A percentile compares a stretch with the other conserved stretches of the same genome.
These are phyloP conservation scores for Hypericum perforatum DNA, from an alignment of 345 rosid genomes.

Conservation along the genomic window DNA sequence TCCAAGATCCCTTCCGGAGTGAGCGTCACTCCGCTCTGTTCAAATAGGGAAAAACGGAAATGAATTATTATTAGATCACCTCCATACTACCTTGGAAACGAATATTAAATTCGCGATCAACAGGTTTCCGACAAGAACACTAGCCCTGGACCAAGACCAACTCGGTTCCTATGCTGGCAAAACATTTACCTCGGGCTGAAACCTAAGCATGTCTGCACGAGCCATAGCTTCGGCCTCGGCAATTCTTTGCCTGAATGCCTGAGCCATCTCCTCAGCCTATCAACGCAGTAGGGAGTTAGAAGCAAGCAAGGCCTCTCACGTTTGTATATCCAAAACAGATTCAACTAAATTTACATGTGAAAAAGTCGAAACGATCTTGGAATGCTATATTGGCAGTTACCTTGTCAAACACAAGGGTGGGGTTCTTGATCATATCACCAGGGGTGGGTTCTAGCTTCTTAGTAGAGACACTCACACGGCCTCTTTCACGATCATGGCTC, in stretches of 20 bases:
- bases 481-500: constrained; percentile 97
- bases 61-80: background rate
- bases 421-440: constrained; percentile 97
- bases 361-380: background rate
- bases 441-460: constrained; percentile 98
- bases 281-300: constrained; percentile 1
- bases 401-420: constrained; percentile 96
- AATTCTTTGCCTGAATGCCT: constrained; percentile 91
- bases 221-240: constrained; percentile 99
- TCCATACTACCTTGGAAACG: background rate
- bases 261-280: constrained; percentile 99
- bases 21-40: constrained; percentile 76
- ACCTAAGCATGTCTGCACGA: constrained; percentile 94
- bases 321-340: background rate
- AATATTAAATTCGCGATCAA: background rate
- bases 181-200: constrained; percentile 80
- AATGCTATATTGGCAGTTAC: constrained; percentile 23
- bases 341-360: background rate
- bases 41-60: background rate
- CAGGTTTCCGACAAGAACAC: no score
- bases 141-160: no score
- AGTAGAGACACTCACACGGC: constrained; percentile 92
- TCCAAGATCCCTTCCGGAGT: constrained; percentile 77
- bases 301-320: background rate
- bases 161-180: no score